Percentiles rank a stretch among this genome's conserved stretches.
phyloP scores from a whole-genome alignment of 148 eudicot genomes.

The Vaccinium myrtillus region DNA sequence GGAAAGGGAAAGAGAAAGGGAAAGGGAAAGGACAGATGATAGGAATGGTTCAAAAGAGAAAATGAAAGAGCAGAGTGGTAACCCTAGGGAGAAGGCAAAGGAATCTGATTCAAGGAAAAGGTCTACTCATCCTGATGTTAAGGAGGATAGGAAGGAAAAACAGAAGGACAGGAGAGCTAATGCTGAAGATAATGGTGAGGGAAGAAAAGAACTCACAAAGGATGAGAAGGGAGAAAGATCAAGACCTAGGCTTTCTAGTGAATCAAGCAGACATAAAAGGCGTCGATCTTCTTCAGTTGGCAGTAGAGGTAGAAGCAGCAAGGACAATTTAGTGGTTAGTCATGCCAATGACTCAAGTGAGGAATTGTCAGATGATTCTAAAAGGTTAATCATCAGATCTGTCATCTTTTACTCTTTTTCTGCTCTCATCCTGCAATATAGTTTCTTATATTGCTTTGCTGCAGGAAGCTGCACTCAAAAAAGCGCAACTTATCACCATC shows the following conservation, averaged over 20 bases:
- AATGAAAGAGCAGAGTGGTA: conserved; percentile 50
- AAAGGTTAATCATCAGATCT: conserved; percentile 49
- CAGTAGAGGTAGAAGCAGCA: conserved; percentile 55
- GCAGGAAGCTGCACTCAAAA: conserved; percentile 64
- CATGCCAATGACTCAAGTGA: conserved; percentile 56
- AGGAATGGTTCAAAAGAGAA: conserved; percentile 49
- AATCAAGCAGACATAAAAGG: conserved; percentile 61
- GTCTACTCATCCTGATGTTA: conserved; percentile 45
- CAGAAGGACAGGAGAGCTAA: conserved; percentile 50
- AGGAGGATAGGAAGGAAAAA: conserved; percentile 53
- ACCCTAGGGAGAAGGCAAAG: conserved; percentile 51
- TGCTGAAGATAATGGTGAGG: conserved; percentile 50
- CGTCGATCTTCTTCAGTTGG: conserved; percentile 62
- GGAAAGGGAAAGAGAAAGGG: conserved; percentile 56
- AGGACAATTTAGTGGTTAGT: conserved; percentile 44
- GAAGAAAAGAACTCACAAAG: conserved; percentile 52
- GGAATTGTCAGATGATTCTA: conserved; percentile 64
- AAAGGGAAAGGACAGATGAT: conserved; percentile 46
- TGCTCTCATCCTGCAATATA: not conserved
- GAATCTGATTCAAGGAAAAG: conserved; percentile 59
- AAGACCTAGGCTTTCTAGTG: conserved; percentile 54
- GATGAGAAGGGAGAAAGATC: conserved; percentile 67
- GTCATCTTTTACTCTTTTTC: conserved; percentile 5
- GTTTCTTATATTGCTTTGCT: conserved; percentile 24
- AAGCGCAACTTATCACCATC: conserved; percentile 67